Evolutionary conservation across 1,139 yeast species (phyloP).

Genomic region (Protomyces inundatus): DNA sequence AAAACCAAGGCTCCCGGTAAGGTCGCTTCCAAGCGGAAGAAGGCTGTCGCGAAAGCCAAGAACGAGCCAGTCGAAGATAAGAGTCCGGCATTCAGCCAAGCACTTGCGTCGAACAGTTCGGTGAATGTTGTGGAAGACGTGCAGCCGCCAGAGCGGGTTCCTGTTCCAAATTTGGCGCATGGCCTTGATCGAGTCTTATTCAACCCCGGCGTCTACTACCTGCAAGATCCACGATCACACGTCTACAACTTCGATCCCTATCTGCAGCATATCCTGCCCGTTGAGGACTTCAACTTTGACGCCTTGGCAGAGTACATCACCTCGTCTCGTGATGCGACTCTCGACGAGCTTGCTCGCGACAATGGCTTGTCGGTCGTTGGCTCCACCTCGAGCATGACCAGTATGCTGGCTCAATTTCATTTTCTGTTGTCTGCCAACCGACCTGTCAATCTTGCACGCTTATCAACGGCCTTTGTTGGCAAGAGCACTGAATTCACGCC

Average conservation of each 20-base stretch:
- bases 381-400: conserved; percentile 86
- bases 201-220: conserved; percentile 70
- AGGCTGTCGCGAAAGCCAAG: not conserved
- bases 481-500: conserved; percentile 32
- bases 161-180: conserved; percentile 27
- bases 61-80: not conserved
- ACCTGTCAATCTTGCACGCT: conserved; percentile 44
- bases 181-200: conserved; percentile 32
- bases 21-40: not conserved
- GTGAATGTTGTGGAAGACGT: conserved; percentile 1
- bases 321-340: conserved; percentile 57
- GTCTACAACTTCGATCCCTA: conserved; percentile 64
- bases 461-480: conserved; percentile 45
- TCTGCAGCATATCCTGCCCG: conserved; percentile 57
- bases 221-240: conserved; percentile 70
- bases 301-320: conserved; percentile 56
- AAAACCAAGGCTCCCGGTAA: too few species aligned
- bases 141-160: conserved; percentile 5
- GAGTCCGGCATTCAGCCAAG: not conserved
- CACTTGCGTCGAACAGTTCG: not conserved
- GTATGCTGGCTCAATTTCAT: conserved; percentile 68
- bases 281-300: conserved; percentile 62
- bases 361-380: conserved; percentile 53
- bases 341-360: conserved; percentile 49
- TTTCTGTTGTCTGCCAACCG: conserved; percentile 58